A percentile compares a stretch with the other conserved stretches of the same genome.
Conservation (phyloP, 805 yeast species). For the Kodamaea hsintzibuensis region DNA sequence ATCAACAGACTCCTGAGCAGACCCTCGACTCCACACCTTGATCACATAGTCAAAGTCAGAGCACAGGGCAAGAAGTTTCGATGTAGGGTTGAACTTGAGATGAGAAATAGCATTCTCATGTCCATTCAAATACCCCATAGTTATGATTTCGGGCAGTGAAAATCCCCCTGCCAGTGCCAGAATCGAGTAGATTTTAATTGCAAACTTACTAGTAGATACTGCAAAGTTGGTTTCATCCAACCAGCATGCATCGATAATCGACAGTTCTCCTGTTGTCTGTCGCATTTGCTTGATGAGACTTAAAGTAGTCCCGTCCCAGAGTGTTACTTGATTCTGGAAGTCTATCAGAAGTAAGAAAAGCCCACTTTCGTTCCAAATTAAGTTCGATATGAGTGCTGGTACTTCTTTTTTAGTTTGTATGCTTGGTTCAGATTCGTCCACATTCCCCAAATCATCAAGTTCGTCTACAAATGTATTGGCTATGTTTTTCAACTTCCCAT, state of each 20-base stretch:
- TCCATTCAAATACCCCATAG: constrained; percentile 48
- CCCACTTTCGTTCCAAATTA: constrained; percentile 63
- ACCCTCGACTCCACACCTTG: constrained; percentile 73
- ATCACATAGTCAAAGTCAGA: constrained; percentile 71
- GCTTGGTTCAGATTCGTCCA: constrained; percentile 7
- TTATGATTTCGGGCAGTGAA: constrained; percentile 15
- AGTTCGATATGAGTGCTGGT: constrained; percentile 45
- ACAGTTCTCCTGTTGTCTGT: constrained; percentile 13
- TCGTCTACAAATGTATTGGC: constrained; percentile 23
- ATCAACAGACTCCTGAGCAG: constrained; percentile 49
- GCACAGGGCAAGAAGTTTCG: constrained; percentile 65
- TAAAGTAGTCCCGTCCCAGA: constrained; percentile 63
- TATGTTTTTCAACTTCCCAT: constrained; percentile 61
- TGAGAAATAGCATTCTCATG: constrained; percentile 61
- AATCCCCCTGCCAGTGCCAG: constrained; percentile 8
- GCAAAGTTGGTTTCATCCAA: constrained; percentile 68
- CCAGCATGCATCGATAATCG: constrained; percentile 62
- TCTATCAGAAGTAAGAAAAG: constrained; percentile 61
- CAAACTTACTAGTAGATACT: constrained; percentile 58
- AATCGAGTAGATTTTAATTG: constrained; percentile 55
- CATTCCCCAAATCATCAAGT: background rate
- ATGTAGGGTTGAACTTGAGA: constrained; percentile 52
- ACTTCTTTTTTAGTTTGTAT: constrained; percentile 12
- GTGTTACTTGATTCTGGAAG: constrained; percentile 34
- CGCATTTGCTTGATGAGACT: constrained; percentile 34